Evolutionary conservation across 2,329 filamentous ascomycete genomes (phyloP).

Genomic region (Tolypocladium ophioglossoides): DNA sequence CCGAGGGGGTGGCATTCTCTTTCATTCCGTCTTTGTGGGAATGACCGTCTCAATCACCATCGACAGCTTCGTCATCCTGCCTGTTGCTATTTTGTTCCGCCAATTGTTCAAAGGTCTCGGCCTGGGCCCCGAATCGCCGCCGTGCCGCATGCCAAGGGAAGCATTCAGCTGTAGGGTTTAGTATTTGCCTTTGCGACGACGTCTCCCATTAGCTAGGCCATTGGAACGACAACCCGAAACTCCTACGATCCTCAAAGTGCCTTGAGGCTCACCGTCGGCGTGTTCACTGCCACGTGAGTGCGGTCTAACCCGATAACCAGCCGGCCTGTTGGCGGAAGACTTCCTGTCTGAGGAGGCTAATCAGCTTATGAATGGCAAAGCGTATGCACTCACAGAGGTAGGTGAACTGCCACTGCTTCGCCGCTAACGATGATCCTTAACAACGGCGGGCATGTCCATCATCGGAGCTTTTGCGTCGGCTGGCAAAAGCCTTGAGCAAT

Average conservation of each 20-base stretch:
- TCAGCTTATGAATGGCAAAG: slow-evolving; percentile 37
- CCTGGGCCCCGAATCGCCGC: slow-evolving; percentile 61
- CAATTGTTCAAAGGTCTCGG: slow-evolving; percentile 61
- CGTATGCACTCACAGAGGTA: slow-evolving; percentile 39
- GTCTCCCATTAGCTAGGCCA: slow-evolving; percentile 53
- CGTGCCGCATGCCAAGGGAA: slow-evolving; percentile 47
- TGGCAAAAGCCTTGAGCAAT: background rate
- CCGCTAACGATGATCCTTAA: background rate
- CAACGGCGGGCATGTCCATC: slow-evolving; percentile 3
- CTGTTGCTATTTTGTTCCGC: slow-evolving; percentile 62
- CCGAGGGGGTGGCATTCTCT: slow-evolving; percentile 67
- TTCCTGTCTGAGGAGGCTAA: slow-evolving; percentile 50
- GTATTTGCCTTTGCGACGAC: slow-evolving; percentile 54
- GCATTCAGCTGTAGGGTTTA: slow-evolving; percentile 48
- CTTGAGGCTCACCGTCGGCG: slow-evolving; percentile 52
- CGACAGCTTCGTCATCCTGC: slow-evolving; percentile 54
- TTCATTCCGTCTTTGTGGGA: slow-evolving; percentile 68
- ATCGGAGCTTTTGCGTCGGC: slow-evolving; percentile 22
- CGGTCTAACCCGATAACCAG: too few species aligned
- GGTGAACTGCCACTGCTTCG: slow-evolving; percentile 9
- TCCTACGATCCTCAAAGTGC: slow-evolving; percentile 53
- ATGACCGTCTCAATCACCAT: slow-evolving; percentile 62
- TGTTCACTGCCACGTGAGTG: slow-evolving; percentile 54
- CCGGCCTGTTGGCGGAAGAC: slow-evolving; percentile 51
- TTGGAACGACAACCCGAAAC: slow-evolving; percentile 45